A percentile compares a stretch with the other conserved stretches of the same genome.
Evolutionary conservation across 148 eudicot species (phyloP).

Genomic region (Vaccinium vitisidaea): DNA sequence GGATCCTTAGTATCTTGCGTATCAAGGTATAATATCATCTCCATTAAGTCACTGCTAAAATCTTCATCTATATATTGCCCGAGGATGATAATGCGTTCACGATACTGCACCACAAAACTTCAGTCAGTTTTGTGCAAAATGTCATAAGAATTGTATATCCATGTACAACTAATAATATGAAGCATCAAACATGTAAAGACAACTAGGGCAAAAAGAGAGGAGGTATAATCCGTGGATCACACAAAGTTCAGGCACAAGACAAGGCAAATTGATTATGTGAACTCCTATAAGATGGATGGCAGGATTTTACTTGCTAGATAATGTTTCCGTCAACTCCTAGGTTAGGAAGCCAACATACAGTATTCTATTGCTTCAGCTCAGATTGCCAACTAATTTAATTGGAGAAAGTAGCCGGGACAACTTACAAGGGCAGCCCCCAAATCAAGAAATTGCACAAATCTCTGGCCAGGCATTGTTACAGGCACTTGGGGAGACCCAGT

Average conservation of each 20-base stretch:
- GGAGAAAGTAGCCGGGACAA: conserved; percentile 14
- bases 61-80: conserved; percentile 79
- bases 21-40: conserved; percentile 86
- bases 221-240: no score
- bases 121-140: not conserved
- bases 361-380: not conserved
- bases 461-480: conserved; percentile 59
- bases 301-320: not conserved
- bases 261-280: not conserved
- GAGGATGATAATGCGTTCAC: conserved; percentile 73
- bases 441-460: conserved; percentile 85
- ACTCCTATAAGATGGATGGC: not conserved
- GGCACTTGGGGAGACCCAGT: conserved; percentile 79
- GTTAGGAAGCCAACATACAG: not conserved
- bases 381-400: conserved; percentile 7
- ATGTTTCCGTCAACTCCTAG: not conserved
- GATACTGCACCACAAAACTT: conserved; percentile 49
- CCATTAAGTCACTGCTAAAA: conserved; percentile 72
- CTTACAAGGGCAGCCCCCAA: conserved; percentile 88
- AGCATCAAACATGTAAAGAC: not conserved
- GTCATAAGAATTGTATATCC: not conserved
- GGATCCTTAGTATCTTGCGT: conserved; percentile 54
- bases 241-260: not conserved
- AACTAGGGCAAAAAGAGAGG: not conserved
- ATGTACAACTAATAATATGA: no score